Evolutionary conservation across 2,329 filamentous ascomycete species (phyloP).

Genomic region (Fusarium verticillioides): DNA sequence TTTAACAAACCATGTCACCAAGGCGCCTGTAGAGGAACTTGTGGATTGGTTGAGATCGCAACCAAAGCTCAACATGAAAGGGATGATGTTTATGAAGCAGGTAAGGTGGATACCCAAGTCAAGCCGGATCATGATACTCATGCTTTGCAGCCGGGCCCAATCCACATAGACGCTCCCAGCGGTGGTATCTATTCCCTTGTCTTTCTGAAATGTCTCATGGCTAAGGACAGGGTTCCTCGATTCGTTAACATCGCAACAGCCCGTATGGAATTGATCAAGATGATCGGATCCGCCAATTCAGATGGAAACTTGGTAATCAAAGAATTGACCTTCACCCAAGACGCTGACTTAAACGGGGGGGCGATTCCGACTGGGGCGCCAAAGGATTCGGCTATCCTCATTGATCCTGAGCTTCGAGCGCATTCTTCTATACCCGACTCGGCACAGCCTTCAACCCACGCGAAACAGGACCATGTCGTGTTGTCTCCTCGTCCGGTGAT

Average conservation of each 20-base stretch:
- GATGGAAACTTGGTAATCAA: background rate
- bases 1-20: background rate
- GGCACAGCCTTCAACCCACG: too few relatives aligned
- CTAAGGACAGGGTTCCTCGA: background rate
- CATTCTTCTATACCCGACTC: fast-evolving
- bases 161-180: too few relatives aligned
- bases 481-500: too few relatives aligned
- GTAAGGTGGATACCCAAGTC: background rate
- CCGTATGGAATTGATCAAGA: background rate
- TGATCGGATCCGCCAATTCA: background rate
- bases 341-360: fast-evolving
- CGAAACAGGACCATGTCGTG: background rate
- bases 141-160: background rate
- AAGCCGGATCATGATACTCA: background rate
- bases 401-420: background rate
- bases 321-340: background rate
- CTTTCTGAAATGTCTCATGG: background rate
- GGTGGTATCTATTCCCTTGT: background rate
- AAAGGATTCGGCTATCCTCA: background rate
- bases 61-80: background rate
- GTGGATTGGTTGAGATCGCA: background rate
- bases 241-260: background rate
- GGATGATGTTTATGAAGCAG: background rate
- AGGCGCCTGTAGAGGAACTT: background rate
- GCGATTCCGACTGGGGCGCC: fast-evolving